Evolutionary conservation across 495 filamentous ascomycete genomes (phyloP).

Genomic region (Clohesyomyces aquaticus): DNA sequence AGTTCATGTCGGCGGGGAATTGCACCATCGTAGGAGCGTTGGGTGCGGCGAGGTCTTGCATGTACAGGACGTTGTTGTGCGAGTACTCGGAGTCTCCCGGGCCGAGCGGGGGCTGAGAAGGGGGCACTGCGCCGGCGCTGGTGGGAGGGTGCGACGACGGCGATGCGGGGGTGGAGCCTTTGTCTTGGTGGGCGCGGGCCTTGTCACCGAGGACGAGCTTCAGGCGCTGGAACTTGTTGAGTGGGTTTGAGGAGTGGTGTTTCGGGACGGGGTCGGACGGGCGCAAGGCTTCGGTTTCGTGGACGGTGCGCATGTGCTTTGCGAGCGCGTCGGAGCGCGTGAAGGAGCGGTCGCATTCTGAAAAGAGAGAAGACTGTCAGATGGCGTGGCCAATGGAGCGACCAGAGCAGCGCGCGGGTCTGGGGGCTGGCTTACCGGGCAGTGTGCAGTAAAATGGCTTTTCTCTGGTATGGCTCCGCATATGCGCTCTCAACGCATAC

Average conservation of each 20-base stretch:
- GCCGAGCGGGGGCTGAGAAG: not conserved
- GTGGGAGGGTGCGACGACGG: constrained; percentile 33
- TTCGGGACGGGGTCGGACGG: constrained; percentile 86
- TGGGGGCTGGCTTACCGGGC: constrained; percentile 76
- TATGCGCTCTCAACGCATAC: constrained; percentile 94
- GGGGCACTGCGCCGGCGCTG: constrained; percentile 25
- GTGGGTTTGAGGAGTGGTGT: constrained; percentile 61
- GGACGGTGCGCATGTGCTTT: constrained; percentile 98
- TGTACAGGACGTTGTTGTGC: constrained; percentile 48
- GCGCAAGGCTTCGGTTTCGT: constrained; percentile 91
- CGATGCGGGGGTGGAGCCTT: constrained; percentile 34
- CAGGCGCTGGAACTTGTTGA: constrained; percentile 43
- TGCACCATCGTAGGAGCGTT: constrained; percentile 50
- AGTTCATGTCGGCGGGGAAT: constrained; percentile 66
- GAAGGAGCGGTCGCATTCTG: constrained; percentile 97
- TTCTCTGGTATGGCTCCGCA: constrained; percentile 96
- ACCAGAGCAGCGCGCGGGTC: too few species aligned
- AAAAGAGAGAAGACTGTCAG: constrained; percentile 3
- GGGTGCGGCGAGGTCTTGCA: constrained; percentile 41
- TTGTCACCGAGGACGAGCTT: constrained; percentile 40
- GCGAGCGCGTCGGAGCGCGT: constrained; percentile 95
- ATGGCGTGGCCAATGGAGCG: too few species aligned
- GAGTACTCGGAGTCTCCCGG: constrained; percentile 42
- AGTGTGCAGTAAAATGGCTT: constrained; percentile 97
- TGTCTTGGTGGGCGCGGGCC: constrained; percentile 7